Evolutionary conservation across 176 grass and related monocot species (phyloP), one percentile per base, ranked within the genome.

Genomic region (Lolium multiflorum): DNA sequence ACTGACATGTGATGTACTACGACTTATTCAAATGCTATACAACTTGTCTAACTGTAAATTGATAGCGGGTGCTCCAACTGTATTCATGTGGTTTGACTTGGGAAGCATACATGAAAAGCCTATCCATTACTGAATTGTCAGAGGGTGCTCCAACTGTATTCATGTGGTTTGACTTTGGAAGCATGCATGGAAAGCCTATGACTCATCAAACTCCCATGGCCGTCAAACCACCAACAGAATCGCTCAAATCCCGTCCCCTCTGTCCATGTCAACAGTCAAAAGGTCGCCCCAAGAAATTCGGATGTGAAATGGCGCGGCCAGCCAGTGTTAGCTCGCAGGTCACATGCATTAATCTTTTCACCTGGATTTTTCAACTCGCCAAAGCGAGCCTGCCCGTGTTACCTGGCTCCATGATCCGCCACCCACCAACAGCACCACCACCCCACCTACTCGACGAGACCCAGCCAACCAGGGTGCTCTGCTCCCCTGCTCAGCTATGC

Each of bases 391-490:
- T 59, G 20, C 57, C 58, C 85, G 85, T 81, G 69, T 54, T 62
- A 81, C 68, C 76, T 66, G 69, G 85, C 63, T 88, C 76, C 85
- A 68, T 76, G 85, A 91, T 87, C 75, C 89, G 7, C 85, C 84
- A 63, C 84, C 89, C 79, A 83, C 83, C 88, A 79, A 2, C 81
- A 51, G 52, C 82, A 63, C 46, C 88, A 75, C 71, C 71, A 50
- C 46, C 68, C 46, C 16, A 55, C 74, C 74, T 18, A 18, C 74
- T 49, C 49, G 74, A 37, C 49, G 72, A 4, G 14, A 75, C 71
- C 21, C 44, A 44, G n/a, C 38, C 16, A 24, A 0, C 16, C 44
- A 13, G 1, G 44, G 13, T 68, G 65, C 31, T 17, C 43, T 35
- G 31, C 31, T 28, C 21, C 69, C 2, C 21, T 74, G 72, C 70